phyloP scores from a whole-genome alignment of 805 yeast genomes.

The Starmerella geochares region DNA sequence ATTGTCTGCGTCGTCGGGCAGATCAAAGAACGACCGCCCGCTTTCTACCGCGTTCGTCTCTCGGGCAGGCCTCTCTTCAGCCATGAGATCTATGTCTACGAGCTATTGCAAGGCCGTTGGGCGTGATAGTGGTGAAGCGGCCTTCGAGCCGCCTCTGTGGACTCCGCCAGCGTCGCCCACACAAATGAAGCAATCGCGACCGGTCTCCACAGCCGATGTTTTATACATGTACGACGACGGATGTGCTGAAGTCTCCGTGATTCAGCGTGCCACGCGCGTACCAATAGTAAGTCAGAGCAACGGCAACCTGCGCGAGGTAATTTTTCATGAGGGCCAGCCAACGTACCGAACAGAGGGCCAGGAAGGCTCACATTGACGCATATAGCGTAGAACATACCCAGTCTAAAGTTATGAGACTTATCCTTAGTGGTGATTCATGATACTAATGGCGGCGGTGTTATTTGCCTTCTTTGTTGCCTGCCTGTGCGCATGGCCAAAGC shows the following conservation, averaged over 20 bases:
- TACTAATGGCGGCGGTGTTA: no score
- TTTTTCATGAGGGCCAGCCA: background rate
- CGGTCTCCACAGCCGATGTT: background rate
- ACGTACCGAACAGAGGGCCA: background rate
- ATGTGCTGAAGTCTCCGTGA: background rate
- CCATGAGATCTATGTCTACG: background rate
- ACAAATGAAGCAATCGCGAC: background rate
- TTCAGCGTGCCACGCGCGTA: slow-evolving; percentile 4
- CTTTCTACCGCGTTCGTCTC: background rate
- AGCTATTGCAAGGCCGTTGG: background rate
- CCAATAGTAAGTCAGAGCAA: background rate
- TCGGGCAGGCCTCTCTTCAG: background rate
- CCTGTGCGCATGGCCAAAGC: no score
- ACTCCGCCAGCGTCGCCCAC: slow-evolving; percentile 1
- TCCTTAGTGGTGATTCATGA: no score
- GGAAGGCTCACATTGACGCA: no score
- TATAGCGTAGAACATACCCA: no score
- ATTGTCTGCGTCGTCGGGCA: background rate
- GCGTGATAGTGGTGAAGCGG: background rate
- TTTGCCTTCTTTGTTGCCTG: no score
- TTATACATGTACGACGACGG: background rate
- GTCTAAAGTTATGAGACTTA: no score
- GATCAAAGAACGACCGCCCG: background rate
- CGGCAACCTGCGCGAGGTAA: background rate
- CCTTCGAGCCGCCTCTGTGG: background rate